A percentile compares a stretch with the other conserved stretches of the same genome.
These are phyloP conservation scores for Nicotiana benthamiana DNA, from an alignment of 257 asterid species.

Conservation along the genomic window DNA sequence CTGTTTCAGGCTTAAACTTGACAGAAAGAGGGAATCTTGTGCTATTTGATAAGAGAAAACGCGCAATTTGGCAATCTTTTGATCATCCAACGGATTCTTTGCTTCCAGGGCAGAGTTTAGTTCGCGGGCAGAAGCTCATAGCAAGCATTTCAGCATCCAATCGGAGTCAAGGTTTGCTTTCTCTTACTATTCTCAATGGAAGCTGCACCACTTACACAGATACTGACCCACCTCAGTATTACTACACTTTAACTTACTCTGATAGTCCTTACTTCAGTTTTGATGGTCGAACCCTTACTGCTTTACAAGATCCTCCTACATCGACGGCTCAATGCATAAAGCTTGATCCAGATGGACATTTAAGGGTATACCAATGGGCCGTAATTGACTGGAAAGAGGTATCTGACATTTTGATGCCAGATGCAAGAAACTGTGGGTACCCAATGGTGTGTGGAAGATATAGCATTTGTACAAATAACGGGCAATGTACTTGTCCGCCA, in stretches of 20 bases:
- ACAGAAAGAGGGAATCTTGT: slow-evolving; percentile 14
- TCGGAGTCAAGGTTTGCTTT: background rate
- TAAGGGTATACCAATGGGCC: background rate
- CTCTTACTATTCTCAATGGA: background rate
- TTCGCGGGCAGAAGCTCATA: background rate
- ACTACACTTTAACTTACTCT: background rate
- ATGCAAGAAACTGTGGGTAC: background rate
- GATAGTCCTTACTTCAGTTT: background rate
- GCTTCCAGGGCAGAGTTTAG: background rate
- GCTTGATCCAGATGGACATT: slow-evolving; percentile 1
- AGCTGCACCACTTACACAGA: background rate
- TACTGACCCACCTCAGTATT: background rate
- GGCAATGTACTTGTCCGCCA: background rate
- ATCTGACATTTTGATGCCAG: background rate
- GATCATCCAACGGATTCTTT: slow-evolving; percentile 14
- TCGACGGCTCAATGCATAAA: background rate
- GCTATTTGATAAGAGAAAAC: background rate
- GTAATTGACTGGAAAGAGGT: background rate
- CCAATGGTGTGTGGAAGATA: slow-evolving; percentile 6
- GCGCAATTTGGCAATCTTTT: slow-evolving; percentile 18
- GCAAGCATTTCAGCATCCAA: background rate
- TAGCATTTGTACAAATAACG: background rate
- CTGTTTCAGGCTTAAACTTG: slow-evolving; percentile 9
- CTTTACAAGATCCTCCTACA: background rate
- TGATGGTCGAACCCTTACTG: background rate